Evolutionary conservation across 2,329 filamentous ascomycete genomes (phyloP), one percentile per base, ranked within the genome.

Genomic region (Raffaelea deltoideospora): DNA sequence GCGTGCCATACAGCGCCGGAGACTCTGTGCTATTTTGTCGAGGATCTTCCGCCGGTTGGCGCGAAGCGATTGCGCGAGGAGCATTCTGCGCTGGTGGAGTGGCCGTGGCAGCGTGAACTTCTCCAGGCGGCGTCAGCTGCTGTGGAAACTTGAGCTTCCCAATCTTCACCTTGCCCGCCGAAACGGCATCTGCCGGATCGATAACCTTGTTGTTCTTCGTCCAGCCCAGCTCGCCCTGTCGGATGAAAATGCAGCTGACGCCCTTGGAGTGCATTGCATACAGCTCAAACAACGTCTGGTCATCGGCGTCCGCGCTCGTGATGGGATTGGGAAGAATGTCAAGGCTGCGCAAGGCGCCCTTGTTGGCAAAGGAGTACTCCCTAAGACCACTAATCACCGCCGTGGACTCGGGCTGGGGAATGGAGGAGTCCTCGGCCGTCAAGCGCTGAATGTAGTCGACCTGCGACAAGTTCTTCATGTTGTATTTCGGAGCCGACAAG

Each of bases 211-310:
- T 88, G 43, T 95, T 84, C 47, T 76, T 73, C 47, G 79, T 80
- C 87, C 87, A 96, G 22, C 92, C 90, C 34, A 98, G 66, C 57
- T 96, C 88, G 35, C 78, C 74, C 53, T 88, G 84, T 55, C 81
- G 88, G 54, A 98, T 76, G 44, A 76, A 77, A 37, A 96, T 56
- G 49, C 83, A 88, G 15, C 87, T 87, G n/a, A 96, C 86, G 42
- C 90, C 90, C 60, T 86, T 92, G 10, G 90, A 95, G 57, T 98
- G 88, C 79, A 95, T 93, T 23, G 85, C 81, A 54, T 98, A 98
- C 10, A 98, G 68, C 61, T 98, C 90, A 50, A 98, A 96, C 13
- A 95, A 61, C 0, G 79, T 76, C 14, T 74, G 73, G 44, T 90
- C 80, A 18, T 79, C 76, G 19, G 65, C 65, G 28, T 72, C 70